Evolutionary conservation across 108 stramenopile genomes (phyloP).

Genomic region (Epipyxis sp.): DNA sequence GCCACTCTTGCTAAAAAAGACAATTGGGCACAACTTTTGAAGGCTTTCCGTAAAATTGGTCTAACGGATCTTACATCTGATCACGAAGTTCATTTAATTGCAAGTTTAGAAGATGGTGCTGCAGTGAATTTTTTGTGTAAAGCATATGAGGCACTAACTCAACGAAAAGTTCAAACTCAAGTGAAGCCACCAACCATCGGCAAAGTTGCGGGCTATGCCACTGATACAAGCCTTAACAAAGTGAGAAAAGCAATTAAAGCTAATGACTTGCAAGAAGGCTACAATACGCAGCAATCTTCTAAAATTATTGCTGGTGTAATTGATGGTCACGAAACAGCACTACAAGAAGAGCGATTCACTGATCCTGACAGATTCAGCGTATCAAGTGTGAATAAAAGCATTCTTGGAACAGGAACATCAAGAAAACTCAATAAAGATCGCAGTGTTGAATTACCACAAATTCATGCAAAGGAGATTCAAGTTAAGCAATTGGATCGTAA

Average conservation of each 20-base stretch:
- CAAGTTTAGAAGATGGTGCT: slow-evolving; percentile 55
- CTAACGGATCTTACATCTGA: slow-evolving; percentile 28
- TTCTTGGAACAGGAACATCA: neutral
- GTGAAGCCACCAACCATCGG: neutral
- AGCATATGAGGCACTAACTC: slow-evolving; percentile 49
- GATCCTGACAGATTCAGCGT: slow-evolving; percentile 28
- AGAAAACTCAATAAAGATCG: neutral
- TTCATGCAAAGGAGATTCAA: slow-evolving; percentile 15
- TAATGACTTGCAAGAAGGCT: slow-evolving; percentile 8
- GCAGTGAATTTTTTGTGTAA: slow-evolving; percentile 50
- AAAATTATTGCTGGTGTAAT: neutral
- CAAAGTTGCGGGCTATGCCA: neutral
- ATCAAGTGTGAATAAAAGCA: neutral
- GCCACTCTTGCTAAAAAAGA: slow-evolving; percentile 48
- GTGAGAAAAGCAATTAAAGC: slow-evolving; percentile 10
- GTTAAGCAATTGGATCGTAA: slow-evolving; percentile 27
- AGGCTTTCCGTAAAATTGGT: slow-evolving; percentile 49
- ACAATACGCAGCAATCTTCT: neutral
- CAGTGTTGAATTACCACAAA: neutral
- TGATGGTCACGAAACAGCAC: slow-evolving; percentile 1
- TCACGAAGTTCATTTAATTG: slow-evolving; percentile 50
- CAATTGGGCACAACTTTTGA: slow-evolving; percentile 62
- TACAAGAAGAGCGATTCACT: slow-evolving; percentile 16
- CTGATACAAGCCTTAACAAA: slow-evolving; percentile 2
- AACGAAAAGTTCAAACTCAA: neutral